Base-by-base conservation (phyloP, 2,329 filamentous ascomycete genomes). In the Madurella fahalii region DNA sequence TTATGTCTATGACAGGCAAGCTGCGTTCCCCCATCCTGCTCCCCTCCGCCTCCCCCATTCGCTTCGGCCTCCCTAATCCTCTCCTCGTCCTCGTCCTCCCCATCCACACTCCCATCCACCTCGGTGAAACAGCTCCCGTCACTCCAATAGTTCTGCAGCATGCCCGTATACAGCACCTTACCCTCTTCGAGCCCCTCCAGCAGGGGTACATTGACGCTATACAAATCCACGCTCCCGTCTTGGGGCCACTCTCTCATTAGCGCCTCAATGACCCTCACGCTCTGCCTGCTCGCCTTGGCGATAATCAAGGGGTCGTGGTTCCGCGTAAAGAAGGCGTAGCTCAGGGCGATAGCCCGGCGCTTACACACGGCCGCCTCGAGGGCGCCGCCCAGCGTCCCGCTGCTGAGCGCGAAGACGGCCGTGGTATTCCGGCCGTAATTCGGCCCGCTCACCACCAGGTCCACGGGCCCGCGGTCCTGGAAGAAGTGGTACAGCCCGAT, bases 101-200 rank as follows among this genome's bases (percentile, higher is more conserved):
- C 81, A 54, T 87, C 83, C 2, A 78, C 76, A 12, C 81, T 80
- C 45, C 85, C 82, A 48, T 87, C 85, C 31, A 93, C 78, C 67
- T 90, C 91, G 63, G 90, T 80, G 71, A 96, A 97, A 67, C 90
- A 96, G 54, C 88, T 89, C 3, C 88, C 89, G n/a, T 80, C 78
- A 17, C 77, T 77, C 94, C 94, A 99, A 67, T 87, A 85, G 70
- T 97, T 99, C 72, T 96, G 90, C 65, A 97, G 74, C 80, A 96
- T 87, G 58, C 83, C 76, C 2, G 94, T 93, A 74, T 85, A 96
- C n/a, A 94, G 65, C 4, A 92, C 84, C 72, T 89, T 90, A 51
- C 80, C 79, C 16, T 74, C 68, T 62, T 86, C 86, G 1, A 96
- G 83, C 7, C 84, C 86, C 56, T 89, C 85, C 13, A 94, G 79